Conservation (phyloP, 2,329 filamentous ascomycete species). For the Tolypocladium sp. region DNA sequence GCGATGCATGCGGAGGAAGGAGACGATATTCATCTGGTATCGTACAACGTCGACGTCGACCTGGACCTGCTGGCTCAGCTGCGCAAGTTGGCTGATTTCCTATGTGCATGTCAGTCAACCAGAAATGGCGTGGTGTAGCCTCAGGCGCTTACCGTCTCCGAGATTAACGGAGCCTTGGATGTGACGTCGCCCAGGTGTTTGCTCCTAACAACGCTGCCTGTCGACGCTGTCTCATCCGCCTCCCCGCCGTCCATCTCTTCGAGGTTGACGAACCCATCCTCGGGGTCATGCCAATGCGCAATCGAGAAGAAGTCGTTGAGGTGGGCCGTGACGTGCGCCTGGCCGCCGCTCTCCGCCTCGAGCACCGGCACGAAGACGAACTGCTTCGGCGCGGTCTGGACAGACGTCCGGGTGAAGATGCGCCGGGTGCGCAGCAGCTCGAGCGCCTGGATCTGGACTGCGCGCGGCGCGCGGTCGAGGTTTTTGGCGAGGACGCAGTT, state of each 20-base stretch:
- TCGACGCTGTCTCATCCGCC: slow-evolving; percentile 24
- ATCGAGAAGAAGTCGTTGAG: slow-evolving; percentile 81
- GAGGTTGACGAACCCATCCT: slow-evolving; percentile 65
- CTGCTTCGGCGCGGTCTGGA: slow-evolving; percentile 64
- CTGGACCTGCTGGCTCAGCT: slow-evolving; percentile 47
- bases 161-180: slow-evolving; percentile 25
- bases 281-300: slow-evolving; percentile 70
- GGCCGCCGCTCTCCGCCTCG: slow-evolving; percentile 33
- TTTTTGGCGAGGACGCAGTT: slow-evolving; percentile 78
- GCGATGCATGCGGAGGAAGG: slow-evolving; percentile 81
- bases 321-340: slow-evolving; percentile 43
- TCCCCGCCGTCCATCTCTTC: slow-evolving; percentile 44
- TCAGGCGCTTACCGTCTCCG: slow-evolving; percentile 28
- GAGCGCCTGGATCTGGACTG: slow-evolving; percentile 72
- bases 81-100: slow-evolving; percentile 51
- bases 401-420: slow-evolving; percentile 65
- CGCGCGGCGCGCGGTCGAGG: slow-evolving; percentile 62
- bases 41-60: slow-evolving; percentile 69
- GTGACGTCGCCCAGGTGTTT: slow-evolving; percentile 9
- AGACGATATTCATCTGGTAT: slow-evolving; percentile 80
- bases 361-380: slow-evolving; percentile 78
- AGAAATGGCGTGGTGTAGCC: neutral
- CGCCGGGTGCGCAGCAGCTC: slow-evolving; percentile 73
- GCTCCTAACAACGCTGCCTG: slow-evolving; percentile 35
- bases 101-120: slow-evolving; percentile 17